Evolutionary conservation across 2,329 filamentous ascomycete species (phyloP).

Genomic region (Apiospora marii): DNA sequence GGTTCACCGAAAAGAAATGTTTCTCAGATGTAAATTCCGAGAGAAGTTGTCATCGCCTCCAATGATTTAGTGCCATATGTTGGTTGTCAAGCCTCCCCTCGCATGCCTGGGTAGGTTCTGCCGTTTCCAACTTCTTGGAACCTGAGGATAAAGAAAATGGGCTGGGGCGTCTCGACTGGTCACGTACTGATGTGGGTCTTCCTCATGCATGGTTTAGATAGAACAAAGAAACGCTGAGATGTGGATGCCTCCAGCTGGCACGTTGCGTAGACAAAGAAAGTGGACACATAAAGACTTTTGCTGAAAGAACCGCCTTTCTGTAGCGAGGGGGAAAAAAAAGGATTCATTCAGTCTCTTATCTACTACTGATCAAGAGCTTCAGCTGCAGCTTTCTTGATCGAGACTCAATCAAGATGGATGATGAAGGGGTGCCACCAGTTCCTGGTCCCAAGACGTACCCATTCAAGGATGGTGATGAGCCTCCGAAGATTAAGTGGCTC

Average conservation of each 20-base stretch:
- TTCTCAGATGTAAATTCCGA: no score
- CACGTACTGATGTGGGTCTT: neutral
- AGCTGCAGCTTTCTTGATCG: no score
- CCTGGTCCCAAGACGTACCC: slow-evolving; percentile 22
- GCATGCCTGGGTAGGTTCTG: no score
- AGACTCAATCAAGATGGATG: neutral
- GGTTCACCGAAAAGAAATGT: no score
- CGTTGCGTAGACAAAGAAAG: neutral
- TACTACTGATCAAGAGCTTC: neutral
- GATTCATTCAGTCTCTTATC: neutral
- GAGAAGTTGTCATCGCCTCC: no score
- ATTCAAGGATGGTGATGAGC: neutral
- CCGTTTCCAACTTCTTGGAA: no score
- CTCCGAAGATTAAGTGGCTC: slow-evolving; percentile 1
- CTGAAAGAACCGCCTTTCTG: neutral
- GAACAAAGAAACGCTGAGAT: neutral
- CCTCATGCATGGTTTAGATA: neutral
- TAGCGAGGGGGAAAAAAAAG: neutral
- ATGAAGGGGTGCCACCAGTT: slow-evolving; percentile 5
- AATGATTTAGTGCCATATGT: no score
- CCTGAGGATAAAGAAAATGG: neutral
- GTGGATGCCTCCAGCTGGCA: neutral
- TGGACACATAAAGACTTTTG: neutral
- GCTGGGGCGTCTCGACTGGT: neutral
- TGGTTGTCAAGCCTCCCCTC: no score